Conservation (phyloP, 208 protist genomes). For the Naegleria gruberi region DNA sequence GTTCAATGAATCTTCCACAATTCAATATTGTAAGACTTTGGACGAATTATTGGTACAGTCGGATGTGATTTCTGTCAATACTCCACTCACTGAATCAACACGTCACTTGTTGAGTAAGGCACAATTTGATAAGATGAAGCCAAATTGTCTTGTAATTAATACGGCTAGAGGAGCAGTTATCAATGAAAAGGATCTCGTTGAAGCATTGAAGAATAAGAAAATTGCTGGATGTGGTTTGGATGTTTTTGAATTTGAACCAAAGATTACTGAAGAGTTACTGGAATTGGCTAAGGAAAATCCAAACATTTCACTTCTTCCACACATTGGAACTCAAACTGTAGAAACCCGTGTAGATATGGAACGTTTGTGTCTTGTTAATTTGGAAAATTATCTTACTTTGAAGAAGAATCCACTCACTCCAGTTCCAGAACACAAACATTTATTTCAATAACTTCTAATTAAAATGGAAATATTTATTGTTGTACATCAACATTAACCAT, state of each 20-base stretch:
- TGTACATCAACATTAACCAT: too few species aligned
- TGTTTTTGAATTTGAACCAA: slow-evolving; percentile 17
- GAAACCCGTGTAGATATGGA: slow-evolving; percentile 11
- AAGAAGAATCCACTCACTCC: not conserved
- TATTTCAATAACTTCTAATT: not conserved
- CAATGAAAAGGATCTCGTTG: slow-evolving; percentile 30
- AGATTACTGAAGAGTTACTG: not conserved
- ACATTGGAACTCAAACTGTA: slow-evolving; percentile 9
- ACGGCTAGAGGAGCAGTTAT: slow-evolving; percentile 36
- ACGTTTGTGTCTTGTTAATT: not conserved
- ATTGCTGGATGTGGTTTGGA: slow-evolving; percentile 26
- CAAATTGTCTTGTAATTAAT: slow-evolving; percentile 33
- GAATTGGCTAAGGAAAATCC: not conserved
- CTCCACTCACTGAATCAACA: slow-evolving; percentile 26
- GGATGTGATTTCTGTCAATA: slow-evolving; percentile 33
- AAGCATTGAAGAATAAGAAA: not conserved
- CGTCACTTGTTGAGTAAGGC: slow-evolving; percentile 2
- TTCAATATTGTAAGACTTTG: not conserved
- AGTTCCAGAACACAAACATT: not conserved
- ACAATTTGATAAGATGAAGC: slow-evolving; percentile 30
- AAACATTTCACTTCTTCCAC: not conserved
- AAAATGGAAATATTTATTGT: too few species aligned
- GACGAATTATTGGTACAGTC: slow-evolving; percentile 26
- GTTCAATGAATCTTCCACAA: not conserved
- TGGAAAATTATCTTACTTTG: not conserved